These are phyloP conservation scores for Macrolepiota dolichaula DNA, from an alignment of 768 basidiomycete genomes.

Conservation along the genomic window DNA sequence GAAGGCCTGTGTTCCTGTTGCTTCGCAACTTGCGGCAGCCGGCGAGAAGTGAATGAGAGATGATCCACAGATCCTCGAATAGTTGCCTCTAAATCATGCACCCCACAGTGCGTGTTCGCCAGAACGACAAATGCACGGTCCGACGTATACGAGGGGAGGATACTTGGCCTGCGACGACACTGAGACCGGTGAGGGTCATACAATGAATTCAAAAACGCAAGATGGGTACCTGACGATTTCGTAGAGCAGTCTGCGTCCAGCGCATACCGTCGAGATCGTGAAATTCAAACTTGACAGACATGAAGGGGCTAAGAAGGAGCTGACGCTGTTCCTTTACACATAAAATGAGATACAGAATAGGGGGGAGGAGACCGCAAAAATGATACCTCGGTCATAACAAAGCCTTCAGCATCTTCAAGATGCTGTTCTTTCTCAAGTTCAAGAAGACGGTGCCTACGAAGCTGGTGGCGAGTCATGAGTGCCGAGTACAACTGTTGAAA, in stretches of 20 bases:
- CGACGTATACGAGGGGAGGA: not conserved
- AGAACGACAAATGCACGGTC: not conserved
- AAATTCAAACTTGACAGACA: constrained; percentile 57
- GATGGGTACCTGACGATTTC: constrained; percentile 21
- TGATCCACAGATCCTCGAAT: not conserved
- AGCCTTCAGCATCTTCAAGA: constrained; percentile 50
- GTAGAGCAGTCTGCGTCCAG: constrained; percentile 40
- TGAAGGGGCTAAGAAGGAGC: constrained; percentile 40
- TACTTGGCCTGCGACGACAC: not conserved
- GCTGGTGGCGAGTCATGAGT: constrained; percentile 35
- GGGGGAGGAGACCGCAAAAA: not conserved
- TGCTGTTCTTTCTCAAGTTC: constrained; percentile 53
- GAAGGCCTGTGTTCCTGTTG: not conserved
- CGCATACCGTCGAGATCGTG: constrained; percentile 57
- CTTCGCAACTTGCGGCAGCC: not conserved
- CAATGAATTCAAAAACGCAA: not conserved
- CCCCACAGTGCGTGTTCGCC: not conserved
- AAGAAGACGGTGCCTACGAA: constrained; percentile 41
- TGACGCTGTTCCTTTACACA: constrained; percentile 35
- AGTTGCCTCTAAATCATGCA: not conserved
- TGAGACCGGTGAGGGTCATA: not conserved
- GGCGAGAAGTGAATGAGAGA: not conserved
- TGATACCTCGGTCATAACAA: constrained; percentile 55
- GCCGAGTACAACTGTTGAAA: not conserved
- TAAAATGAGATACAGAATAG: constrained; percentile 4